These are phyloP conservation scores for Xylaria longipes DNA, from an alignment of 495 filamentous ascomycete genomes.

Conservation along the genomic window DNA sequence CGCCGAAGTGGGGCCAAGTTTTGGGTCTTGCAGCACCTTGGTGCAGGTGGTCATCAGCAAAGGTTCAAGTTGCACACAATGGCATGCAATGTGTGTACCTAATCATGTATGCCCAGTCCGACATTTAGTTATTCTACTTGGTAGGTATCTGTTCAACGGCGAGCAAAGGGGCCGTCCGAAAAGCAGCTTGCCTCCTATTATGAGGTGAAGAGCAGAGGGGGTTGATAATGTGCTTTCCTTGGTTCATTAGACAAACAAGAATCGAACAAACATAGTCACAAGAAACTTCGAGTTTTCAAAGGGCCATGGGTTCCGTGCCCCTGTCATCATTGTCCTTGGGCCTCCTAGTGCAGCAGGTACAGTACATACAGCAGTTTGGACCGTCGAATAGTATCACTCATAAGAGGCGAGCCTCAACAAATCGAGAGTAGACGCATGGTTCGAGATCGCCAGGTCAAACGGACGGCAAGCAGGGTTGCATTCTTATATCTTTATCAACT, in stretches of 20 bases:
- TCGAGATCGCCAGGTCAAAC: slow-evolving; percentile 6
- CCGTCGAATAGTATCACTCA: slow-evolving; percentile 3
- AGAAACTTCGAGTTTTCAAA: background rate
- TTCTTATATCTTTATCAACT: slow-evolving; percentile 15
- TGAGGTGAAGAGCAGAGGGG: background rate
- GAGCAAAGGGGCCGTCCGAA: background rate
- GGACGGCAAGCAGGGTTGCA: slow-evolving; percentile 4
- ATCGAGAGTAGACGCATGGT: background rate
- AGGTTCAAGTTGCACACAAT: slow-evolving; percentile 22
- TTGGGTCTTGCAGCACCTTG: slow-evolving; percentile 24
- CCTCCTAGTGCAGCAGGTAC: background rate
- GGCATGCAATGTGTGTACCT: slow-evolving; percentile 22
- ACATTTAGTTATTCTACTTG: slow-evolving; percentile 3
- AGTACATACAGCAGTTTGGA: background rate
- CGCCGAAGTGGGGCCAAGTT: slow-evolving; percentile 22
- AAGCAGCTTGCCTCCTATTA: background rate
- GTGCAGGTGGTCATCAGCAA: slow-evolving; percentile 27
- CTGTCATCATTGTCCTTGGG: slow-evolving; percentile 11
- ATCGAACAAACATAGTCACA: background rate
- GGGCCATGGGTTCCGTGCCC: slow-evolving; percentile 7
- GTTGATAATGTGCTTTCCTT: background rate
- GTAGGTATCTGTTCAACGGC: background rate
- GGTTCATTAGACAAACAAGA: background rate
- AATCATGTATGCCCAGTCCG: slow-evolving; percentile 19
- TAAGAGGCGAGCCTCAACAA: background rate